These are phyloP conservation scores for Obelidium mucronatum DNA, from an alignment of 192 early-diverging fungal species.

Conservation along the genomic window DNA sequence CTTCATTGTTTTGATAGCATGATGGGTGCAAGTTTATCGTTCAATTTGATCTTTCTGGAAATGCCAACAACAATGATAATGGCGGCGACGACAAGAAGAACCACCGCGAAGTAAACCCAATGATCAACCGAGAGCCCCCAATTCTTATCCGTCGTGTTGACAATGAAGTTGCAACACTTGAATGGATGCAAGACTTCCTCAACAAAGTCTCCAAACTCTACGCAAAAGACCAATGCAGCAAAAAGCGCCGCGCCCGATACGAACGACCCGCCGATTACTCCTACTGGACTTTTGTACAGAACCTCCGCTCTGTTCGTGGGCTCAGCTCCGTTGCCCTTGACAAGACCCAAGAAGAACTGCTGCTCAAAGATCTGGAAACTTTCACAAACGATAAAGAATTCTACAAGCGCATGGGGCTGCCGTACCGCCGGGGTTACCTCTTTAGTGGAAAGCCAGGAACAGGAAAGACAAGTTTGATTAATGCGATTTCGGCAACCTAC, in stretches of 20 bases:
- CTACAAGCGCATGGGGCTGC: slow-evolving; percentile 65
- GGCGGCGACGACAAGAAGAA: slow-evolving; percentile 20
- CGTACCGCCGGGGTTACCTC: slow-evolving; percentile 63
- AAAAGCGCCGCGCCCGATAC: slow-evolving; percentile 40
- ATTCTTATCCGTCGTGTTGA: slow-evolving; percentile 40
- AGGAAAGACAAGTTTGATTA: slow-evolving; percentile 52
- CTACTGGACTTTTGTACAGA: slow-evolving; percentile 38
- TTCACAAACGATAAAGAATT: slow-evolving; percentile 60
- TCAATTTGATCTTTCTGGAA: slow-evolving; percentile 32
- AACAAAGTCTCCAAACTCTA: slow-evolving; percentile 39
- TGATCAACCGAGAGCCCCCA: slow-evolving; percentile 41
- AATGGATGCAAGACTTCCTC: slow-evolving; percentile 40
- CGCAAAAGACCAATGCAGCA: slow-evolving; percentile 32
- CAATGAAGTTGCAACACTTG: slow-evolving; percentile 31
- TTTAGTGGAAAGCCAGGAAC: slow-evolving; percentile 51
- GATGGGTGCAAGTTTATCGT: slow-evolving; percentile 32
- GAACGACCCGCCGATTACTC: slow-evolving; percentile 34
- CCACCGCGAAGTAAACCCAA: slow-evolving; percentile 3
- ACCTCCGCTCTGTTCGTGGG: slow-evolving; percentile 46
- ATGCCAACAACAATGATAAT: slow-evolving; percentile 6
- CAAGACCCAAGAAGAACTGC: slow-evolving; percentile 50
- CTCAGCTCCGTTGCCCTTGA: slow-evolving; percentile 62
- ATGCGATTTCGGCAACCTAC: slow-evolving; percentile 48
- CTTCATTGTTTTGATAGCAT: too few species aligned
- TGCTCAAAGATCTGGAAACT: slow-evolving; percentile 54